These are phyloP conservation scores for Ceratonia siliqua DNA, from an alignment of 306 rosid species.

Conservation along the genomic window DNA sequence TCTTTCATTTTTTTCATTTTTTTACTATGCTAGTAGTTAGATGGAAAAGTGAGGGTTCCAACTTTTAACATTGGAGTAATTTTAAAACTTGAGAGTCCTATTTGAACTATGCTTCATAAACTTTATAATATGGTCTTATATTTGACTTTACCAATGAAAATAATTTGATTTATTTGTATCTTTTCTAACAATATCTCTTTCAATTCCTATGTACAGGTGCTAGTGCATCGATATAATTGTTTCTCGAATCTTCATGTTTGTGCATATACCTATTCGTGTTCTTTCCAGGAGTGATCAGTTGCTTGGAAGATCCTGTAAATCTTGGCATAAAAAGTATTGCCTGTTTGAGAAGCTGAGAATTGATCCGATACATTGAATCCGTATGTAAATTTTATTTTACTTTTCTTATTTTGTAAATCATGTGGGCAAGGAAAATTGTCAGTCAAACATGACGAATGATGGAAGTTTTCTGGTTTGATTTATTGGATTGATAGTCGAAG, in stretches of 20 bases:
- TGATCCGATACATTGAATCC: background rate
- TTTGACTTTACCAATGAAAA: background rate
- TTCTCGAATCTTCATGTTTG: slow-evolving; percentile 20
- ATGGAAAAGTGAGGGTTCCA: no score
- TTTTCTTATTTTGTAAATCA: background rate
- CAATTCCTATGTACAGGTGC: slow-evolving; percentile 33
- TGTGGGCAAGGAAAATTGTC: background rate
- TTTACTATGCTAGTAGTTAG: no score
- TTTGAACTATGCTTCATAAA: no score
- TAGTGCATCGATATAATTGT: slow-evolving; percentile 31
- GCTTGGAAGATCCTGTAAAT: slow-evolving; percentile 14
- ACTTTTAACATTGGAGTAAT: no score
- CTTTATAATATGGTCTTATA: background rate
- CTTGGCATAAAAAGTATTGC: background rate
- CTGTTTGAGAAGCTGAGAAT: background rate
- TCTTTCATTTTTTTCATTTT: no score
- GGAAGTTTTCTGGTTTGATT: background rate
- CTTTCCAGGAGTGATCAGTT: background rate
- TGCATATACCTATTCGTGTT: slow-evolving; percentile 16
- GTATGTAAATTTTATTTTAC: background rate
- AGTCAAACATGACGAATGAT: background rate
- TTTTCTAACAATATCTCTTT: background rate
- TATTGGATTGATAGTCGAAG: background rate
- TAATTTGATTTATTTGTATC: slow-evolving; percentile 3
- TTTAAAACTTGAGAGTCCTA: no score